These are phyloP conservation scores for Magnolia officinalis DNA, from an alignment of 164 flowering plant species.

Conservation along the genomic window DNA sequence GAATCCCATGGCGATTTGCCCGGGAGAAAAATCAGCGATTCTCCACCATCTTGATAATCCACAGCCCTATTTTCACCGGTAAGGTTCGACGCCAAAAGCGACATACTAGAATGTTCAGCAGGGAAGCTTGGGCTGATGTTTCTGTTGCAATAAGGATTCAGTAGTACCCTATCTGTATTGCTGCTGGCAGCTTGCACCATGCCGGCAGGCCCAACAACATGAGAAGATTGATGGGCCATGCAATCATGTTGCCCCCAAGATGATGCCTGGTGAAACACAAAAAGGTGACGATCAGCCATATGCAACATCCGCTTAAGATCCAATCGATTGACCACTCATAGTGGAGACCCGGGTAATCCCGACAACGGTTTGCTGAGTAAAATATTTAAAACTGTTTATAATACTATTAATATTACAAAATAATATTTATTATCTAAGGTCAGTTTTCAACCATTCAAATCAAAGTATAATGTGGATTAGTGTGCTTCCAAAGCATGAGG, in stretches of 20 bases:
- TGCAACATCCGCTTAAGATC: background rate
- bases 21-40: conserved; percentile 45
- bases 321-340: background rate
- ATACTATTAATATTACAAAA: background rate
- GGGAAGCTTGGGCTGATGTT: conserved; percentile 40
- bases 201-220: conserved; percentile 27
- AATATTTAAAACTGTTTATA: background rate
- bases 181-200: conserved; percentile 28
- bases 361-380: too few species aligned
- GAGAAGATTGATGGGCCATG: conserved; percentile 35
- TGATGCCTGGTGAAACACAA: conserved; percentile 27
- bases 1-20: conserved; percentile 67
- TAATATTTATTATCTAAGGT: background rate
- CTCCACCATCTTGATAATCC: conserved; percentile 73
- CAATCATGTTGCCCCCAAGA: conserved; percentile 38
- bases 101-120: conserved; percentile 40
- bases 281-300: background rate
- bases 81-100: conserved; percentile 50
- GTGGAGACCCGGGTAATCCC: too few species aligned
- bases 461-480: too few species aligned
- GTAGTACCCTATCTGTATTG: conserved; percentile 24
- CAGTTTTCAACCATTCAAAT: too few species aligned
- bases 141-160: conserved; percentile 34
- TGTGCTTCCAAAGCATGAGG: too few species aligned
- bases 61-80: conserved; percentile 58